Percentiles rank a stretch among this genome's conserved stretches.
These are phyloP conservation scores for Colletotrichum trifolii DNA, from an alignment of 2,329 filamentous ascomycete species.

Conservation along the genomic window DNA sequence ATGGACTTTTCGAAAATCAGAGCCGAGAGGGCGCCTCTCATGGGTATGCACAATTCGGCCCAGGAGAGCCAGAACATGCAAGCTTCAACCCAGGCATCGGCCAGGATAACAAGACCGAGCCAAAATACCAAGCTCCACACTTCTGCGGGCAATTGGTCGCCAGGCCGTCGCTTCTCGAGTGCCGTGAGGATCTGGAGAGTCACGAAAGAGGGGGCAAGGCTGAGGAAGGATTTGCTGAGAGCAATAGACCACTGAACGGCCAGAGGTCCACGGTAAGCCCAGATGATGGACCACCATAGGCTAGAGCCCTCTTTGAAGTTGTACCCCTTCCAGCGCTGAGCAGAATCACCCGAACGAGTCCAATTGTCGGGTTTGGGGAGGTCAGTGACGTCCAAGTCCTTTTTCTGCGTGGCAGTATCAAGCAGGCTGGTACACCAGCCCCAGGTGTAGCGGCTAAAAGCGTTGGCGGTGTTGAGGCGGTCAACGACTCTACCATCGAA, in stretches of 20 bases:
- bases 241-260: constrained; percentile 69
- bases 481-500: constrained; percentile 70
- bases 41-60: constrained; percentile 70
- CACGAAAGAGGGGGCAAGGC: constrained; percentile 77
- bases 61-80: constrained; percentile 76
- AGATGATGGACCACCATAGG: constrained; percentile 70
- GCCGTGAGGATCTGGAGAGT: constrained; percentile 73
- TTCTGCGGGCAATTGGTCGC: constrained; percentile 58
- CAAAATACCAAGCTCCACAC: constrained; percentile 77
- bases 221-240: constrained; percentile 64
- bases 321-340: constrained; percentile 59
- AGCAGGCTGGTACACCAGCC: constrained; percentile 71
- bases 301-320: constrained; percentile 50
- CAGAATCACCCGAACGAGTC: constrained; percentile 62
- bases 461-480: constrained; percentile 68
- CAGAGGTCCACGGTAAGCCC: constrained; percentile 67
- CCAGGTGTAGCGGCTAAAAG: constrained; percentile 72
- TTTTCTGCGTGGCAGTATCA: constrained; percentile 64
- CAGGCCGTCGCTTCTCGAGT: constrained; percentile 66
- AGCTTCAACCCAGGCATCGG: constrained; percentile 70
- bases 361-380: constrained; percentile 69
- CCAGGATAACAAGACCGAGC: constrained; percentile 69
- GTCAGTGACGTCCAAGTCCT: constrained; percentile 70
- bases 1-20: constrained; percentile 83
- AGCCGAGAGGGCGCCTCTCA: constrained; percentile 76